Base-by-base conservation (phyloP, 257 asterid species). In the Fraxinus quadrangulata region DNA sequence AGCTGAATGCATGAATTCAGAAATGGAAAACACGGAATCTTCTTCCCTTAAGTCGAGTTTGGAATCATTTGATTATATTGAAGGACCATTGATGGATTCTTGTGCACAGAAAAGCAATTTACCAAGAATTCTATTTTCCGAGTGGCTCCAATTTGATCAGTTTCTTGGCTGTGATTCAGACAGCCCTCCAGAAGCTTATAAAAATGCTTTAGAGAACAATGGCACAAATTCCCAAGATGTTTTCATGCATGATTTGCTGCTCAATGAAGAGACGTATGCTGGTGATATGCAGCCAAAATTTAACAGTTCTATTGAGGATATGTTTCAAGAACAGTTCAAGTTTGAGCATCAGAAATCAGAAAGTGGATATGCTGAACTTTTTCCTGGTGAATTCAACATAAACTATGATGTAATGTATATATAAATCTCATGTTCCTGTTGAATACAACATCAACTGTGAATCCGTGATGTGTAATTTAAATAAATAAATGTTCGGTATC, bases 71-170 rank as follows among this genome's bases (percentile, higher is more conserved):
- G 88, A 88, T 40, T 81, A 75, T 74, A 40, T 30, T n/a, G 87
- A 86, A 63, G 81, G 54, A 24, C 76, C 86, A 61, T 8, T 47
- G 10, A 19, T 68, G 26, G 80, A 85, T 71, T 83, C 84, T 2
- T 75, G 79, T 67, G 36, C 75, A 71, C 79, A 51, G 30, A 84
- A 79, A 28, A 67, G 84, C 81, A 86, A 63, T 49, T 80, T 87
- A 36, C 98, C 97, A 0, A 90, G 88, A 81, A 81, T 92, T 67
- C 45, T 94, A 5, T 94, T 94, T 54, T 81, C 98, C 1, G 98
- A 94, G 77, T 94, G 97, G 98, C 84, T 94, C 13, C 81, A 84
- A 12, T 74, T 84, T 0, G 96, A 94, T 77, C 82, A 82, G 39
- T 82, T 86, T 67, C 81, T 73, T n/a, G 76, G 78, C 19, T 86